Percentiles rank a stretch among this genome's conserved stretches.
Evolutionary conservation across 129 eudicot genomes (phyloP).

Genomic region (Flaveria sonorensis): DNA sequence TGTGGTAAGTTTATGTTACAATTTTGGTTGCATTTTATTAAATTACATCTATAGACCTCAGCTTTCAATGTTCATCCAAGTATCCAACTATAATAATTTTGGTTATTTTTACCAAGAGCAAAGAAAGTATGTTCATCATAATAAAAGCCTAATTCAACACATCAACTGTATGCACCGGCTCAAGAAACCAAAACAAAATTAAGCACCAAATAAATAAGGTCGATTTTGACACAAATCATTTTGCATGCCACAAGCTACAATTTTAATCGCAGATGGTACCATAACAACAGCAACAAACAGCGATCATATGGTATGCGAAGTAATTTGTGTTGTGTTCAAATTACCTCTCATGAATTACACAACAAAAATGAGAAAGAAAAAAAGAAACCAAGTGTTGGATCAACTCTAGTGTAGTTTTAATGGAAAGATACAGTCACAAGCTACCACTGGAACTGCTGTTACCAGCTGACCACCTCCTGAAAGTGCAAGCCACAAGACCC

Average conservation of each 20-base stretch:
- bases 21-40: too few relatives aligned
- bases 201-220: neutral
- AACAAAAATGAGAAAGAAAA: neutral
- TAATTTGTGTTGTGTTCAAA: constrained; percentile 4
- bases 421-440: constrained; percentile 19
- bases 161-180: neutral
- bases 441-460: constrained; percentile 43
- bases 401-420: constrained; percentile 24
- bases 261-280: neutral
- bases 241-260: constrained; percentile 10
- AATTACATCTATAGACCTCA: too few relatives aligned
- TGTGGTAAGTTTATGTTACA: too few relatives aligned
- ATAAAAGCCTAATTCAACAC: neutral
- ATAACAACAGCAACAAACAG: neutral
- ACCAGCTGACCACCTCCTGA: constrained; percentile 67
- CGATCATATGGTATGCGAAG: constrained; percentile 14
- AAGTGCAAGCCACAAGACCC: constrained; percentile 57
- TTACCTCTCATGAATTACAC: constrained; percentile 24
- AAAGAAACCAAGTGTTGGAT: neutral
- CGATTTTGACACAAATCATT: constrained; percentile 1
- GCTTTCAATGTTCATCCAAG: too few relatives aligned
- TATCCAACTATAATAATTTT: too few relatives aligned
- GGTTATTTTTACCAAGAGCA: neutral
- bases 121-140: neutral
- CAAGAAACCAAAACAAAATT: neutral